phyloP scores from a whole-genome alignment of 495 filamentous ascomycete genomes.

The Aspergillus heteromorphus region DNA sequence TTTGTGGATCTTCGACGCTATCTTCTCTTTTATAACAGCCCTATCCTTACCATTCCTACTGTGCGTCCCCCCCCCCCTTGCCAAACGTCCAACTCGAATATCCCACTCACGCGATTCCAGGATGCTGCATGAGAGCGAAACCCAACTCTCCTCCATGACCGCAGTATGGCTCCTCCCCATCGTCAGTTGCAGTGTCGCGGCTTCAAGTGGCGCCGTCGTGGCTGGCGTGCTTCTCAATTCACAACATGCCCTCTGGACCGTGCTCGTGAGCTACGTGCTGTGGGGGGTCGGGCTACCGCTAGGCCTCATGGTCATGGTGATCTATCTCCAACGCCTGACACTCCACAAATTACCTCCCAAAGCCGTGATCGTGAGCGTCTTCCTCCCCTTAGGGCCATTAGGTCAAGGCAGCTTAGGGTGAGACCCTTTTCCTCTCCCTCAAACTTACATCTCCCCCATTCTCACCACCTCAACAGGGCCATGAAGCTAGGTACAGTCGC shows the following conservation, averaged over 20 bases:
- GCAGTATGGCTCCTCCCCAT: slow-evolving; percentile 59
- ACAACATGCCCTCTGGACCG: slow-evolving; percentile 50
- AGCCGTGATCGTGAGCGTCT: slow-evolving; percentile 56
- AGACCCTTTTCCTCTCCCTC: background rate
- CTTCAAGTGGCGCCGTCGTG: slow-evolving; percentile 52
- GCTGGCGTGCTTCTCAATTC: slow-evolving; percentile 47
- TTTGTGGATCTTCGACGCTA: slow-evolving; percentile 56
- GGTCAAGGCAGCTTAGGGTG: slow-evolving; percentile 53
- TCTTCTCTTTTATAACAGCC: slow-evolving; percentile 44
- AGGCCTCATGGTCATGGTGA: slow-evolving; percentile 48
- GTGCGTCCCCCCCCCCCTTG: slow-evolving; percentile 25
- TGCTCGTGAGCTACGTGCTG: slow-evolving; percentile 52
- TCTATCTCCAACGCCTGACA: slow-evolving; percentile 57
- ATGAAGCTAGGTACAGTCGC: slow-evolving; percentile 53
- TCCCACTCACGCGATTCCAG: slow-evolving; percentile 10
- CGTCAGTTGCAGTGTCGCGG: slow-evolving; percentile 53
- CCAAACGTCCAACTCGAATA: background rate
- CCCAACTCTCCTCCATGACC: slow-evolving; percentile 46
- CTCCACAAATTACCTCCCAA: slow-evolving; percentile 51
- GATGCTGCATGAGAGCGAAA: slow-evolving; percentile 27
- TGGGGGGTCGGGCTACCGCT: slow-evolving; percentile 57
- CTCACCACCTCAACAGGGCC: slow-evolving; percentile 22
- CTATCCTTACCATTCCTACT: slow-evolving; percentile 52
- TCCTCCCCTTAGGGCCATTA: slow-evolving; percentile 57
- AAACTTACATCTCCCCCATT: background rate